Evolutionary conservation across 1,284 basidiomycete species (phyloP).

Genomic region (Ustilago nuda): DNA sequence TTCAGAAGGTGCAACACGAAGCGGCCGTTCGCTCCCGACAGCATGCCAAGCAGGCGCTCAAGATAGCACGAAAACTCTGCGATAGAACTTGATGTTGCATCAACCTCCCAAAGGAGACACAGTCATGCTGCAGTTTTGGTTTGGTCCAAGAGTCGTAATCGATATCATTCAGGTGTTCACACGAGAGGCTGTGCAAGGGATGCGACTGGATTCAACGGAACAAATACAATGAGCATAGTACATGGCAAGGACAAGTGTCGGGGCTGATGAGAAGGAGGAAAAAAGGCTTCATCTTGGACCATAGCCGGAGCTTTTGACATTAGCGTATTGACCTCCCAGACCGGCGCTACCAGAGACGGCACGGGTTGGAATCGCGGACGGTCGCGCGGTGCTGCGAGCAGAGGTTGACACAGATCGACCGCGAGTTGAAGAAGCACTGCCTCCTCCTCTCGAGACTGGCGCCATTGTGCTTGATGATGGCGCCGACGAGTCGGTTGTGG

Average conservation of each 20-base stretch:
- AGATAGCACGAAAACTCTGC: background rate
- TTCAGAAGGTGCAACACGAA: background rate
- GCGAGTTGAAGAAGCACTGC: constrained; percentile 18
- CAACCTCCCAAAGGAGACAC: background rate
- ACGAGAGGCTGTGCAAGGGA: background rate
- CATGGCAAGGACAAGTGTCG: background rate
- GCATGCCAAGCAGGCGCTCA: background rate
- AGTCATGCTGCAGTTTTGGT: background rate
- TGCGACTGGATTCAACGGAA: background rate
- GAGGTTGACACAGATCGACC: constrained; percentile 25
- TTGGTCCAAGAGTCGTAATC: background rate
- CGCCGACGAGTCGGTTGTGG: constrained; percentile 4
- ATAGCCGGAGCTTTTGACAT: constrained; percentile 56
- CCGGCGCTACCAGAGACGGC: constrained; percentile 45
- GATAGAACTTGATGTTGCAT: background rate
- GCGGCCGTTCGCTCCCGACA: no score
- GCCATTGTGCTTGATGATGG: constrained; percentile 8
- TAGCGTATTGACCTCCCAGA: constrained; percentile 52
- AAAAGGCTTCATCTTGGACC: constrained; percentile 29
- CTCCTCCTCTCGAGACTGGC: constrained; percentile 11
- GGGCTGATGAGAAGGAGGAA: background rate
- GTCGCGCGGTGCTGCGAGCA: constrained; percentile 17
- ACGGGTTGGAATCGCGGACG: constrained; percentile 41
- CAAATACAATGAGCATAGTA: constrained; percentile 11
- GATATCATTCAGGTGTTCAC: background rate